These are phyloP conservation scores for Exophiala viscosa DNA, from an alignment of 2,329 filamentous ascomycete genomes.

Conservation along the genomic window DNA sequence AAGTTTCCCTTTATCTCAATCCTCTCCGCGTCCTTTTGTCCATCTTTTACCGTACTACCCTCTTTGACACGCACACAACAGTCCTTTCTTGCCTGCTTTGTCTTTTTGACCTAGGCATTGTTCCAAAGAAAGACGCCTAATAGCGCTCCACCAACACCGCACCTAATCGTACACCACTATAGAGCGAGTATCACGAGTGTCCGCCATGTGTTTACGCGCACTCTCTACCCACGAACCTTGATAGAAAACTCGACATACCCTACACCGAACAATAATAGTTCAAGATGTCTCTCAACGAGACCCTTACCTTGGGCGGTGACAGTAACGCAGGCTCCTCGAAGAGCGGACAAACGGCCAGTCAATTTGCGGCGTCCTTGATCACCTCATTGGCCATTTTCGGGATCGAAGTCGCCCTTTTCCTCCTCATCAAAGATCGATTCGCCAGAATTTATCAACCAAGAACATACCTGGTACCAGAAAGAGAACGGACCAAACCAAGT, in stretches of 20 bases:
- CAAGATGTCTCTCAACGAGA: conserved; percentile 22
- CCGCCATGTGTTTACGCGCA: conserved; percentile 12
- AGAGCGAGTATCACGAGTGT: neutral
- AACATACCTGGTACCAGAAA: conserved; percentile 80
- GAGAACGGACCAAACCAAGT: conserved; percentile 74
- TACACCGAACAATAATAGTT: neutral
- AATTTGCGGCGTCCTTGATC: conserved; percentile 64
- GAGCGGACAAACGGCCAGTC: conserved; percentile 26
- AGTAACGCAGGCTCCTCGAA: conserved; percentile 14
- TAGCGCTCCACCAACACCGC: too few species aligned
- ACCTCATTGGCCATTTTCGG: conserved; percentile 62
- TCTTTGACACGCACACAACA: neutral
- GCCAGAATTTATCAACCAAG: conserved; percentile 81
- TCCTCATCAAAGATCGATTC: conserved; percentile 72
- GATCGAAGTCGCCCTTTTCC: conserved; percentile 64
- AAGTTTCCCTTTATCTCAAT: neutral
- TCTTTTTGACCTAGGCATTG: neutral
- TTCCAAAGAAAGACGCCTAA: too few species aligned
- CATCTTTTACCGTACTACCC: neutral
- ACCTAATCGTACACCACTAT: too few species aligned
- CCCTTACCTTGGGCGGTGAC: conserved; percentile 15
- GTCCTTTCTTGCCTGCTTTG: conserved; percentile 1
- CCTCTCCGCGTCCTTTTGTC: neutral
- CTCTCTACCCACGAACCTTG: neutral
- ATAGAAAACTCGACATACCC: neutral